Percentiles rank a stretch among this genome's conserved stretches.
Evolutionary conservation across 805 yeast species (phyloP).

Genomic region (Saturnispora bothae): DNA sequence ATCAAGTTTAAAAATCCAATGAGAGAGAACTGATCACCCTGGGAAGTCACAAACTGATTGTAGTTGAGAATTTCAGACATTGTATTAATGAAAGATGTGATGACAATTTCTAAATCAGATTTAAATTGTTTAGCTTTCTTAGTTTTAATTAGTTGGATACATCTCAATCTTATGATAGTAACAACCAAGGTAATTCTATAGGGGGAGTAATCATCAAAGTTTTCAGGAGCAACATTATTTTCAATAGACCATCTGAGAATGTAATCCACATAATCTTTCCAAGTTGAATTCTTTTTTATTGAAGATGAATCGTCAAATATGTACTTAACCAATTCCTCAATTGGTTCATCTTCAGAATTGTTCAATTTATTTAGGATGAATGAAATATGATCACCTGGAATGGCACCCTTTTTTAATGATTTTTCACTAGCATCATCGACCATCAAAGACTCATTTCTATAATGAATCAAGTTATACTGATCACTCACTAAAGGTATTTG

Average conservation of each 20-base stretch:
- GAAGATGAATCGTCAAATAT: slow-evolving; percentile 19
- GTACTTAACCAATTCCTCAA: slow-evolving; percentile 16
- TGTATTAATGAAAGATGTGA: slow-evolving; percentile 25
- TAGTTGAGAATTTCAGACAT: slow-evolving; percentile 22
- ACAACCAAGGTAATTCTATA: slow-evolving; percentile 19
- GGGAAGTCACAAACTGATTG: slow-evolving; percentile 9
- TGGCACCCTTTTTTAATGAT: neutral
- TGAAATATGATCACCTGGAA: slow-evolving; percentile 13
- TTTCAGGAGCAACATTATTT: slow-evolving; percentile 8
- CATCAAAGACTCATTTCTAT: slow-evolving; percentile 63
- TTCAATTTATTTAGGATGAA: slow-evolving; percentile 23
- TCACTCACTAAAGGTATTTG: slow-evolving; percentile 27
- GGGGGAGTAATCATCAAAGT: slow-evolving; percentile 11
- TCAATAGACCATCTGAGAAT: slow-evolving; percentile 26
- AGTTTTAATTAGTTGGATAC: slow-evolving; percentile 16
- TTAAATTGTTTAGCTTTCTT: slow-evolving; percentile 20
- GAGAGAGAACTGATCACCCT: slow-evolving; percentile 15
- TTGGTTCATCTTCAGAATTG: slow-evolving; percentile 13
- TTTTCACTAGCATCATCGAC: slow-evolving; percentile 29
- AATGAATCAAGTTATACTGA: slow-evolving; percentile 50
- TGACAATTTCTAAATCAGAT: slow-evolving; percentile 23
- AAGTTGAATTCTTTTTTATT: slow-evolving; percentile 10
- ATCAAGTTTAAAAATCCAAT: slow-evolving; percentile 35
- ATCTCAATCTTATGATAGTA: slow-evolving; percentile 20
- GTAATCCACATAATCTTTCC: slow-evolving; percentile 19